Conservation (phyloP, 331 rosid species). For the Cydonia oblonga region DNA sequence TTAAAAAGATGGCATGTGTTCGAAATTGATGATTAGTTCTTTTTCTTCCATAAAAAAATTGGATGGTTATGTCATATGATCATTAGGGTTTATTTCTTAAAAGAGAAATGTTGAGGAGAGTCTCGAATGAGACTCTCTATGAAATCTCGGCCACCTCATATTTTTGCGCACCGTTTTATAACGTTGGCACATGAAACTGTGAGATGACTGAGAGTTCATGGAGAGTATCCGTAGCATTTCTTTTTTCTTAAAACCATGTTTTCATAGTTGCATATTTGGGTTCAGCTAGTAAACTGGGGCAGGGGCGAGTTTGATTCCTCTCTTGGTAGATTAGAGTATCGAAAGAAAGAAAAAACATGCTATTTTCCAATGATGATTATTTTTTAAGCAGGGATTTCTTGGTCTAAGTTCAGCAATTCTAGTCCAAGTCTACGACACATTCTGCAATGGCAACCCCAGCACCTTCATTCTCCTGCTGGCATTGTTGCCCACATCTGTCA, state of each 20-base stretch:
- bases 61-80: neutral
- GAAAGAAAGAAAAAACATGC: neutral
- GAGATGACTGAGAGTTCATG: no score
- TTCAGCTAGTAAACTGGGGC: neutral
- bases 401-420: slow-evolving; percentile 89
- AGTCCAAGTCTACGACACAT: slow-evolving; percentile 53
- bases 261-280: neutral
- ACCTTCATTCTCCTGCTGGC: slow-evolving; percentile 62
- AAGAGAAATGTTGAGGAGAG: no score
- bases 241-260: neutral
- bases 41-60: neutral
- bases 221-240: no score
- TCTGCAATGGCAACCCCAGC: slow-evolving; percentile 48
- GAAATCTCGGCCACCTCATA: no score
- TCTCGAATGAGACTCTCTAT: no score
- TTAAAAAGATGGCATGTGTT: no score
- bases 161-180: no score
- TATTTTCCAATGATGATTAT: neutral
- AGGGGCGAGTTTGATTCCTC: neutral
- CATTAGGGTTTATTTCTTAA: no score
- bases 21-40: no score
- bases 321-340: neutral
- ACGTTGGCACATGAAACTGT: rapidly evolving
- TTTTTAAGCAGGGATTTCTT: slow-evolving; percentile 56
- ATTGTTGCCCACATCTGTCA: slow-evolving; percentile 45